phyloP scores from a whole-genome alignment of 352 stramenopile genomes.

The Pythium rhizo-oryzae region DNA sequence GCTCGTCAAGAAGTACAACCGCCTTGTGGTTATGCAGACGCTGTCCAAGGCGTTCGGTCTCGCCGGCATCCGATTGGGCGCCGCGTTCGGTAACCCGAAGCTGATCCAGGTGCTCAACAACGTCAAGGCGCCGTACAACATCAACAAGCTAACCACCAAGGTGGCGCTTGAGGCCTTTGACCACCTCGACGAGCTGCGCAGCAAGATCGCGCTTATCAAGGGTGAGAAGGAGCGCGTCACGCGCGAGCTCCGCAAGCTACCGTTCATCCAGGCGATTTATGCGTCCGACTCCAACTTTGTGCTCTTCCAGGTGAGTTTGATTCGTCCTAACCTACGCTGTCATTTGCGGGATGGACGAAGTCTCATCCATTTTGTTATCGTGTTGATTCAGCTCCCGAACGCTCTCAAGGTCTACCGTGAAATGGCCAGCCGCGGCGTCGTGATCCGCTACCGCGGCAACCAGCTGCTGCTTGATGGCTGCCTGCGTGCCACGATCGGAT shows the following conservation, averaged over 20 bases:
- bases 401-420: constrained; percentile 94
- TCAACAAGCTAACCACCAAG: constrained; percentile 96
- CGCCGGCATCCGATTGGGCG: constrained; percentile 93
- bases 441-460: constrained; percentile 97
- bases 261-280: constrained; percentile 94
- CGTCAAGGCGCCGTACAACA: constrained; percentile 99
- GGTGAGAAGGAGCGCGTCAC: constrained; percentile 85
- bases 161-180: constrained; percentile 68
- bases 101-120: constrained; percentile 99
- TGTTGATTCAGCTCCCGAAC: constrained; percentile 60
- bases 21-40: constrained; percentile 97
- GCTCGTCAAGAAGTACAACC: constrained; percentile 92
- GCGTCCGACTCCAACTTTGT: constrained; percentile 98
- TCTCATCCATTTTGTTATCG: constrained; percentile 1
- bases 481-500: constrained; percentile 95
- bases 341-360: not conserved
- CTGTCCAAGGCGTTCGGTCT: constrained; percentile 98
- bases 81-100: constrained; percentile 90
- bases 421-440: constrained; percentile 93
- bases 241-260: constrained; percentile 81
- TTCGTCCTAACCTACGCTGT: too few relatives aligned
- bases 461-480: constrained; percentile 96
- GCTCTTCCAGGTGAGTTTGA: constrained; percentile 88
- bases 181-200: constrained; percentile 53
- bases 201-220: constrained; percentile 77